phyloP scores from a whole-genome alignment of 2,329 filamentous ascomycete genomes.

The Clarireedia sp. region DNA sequence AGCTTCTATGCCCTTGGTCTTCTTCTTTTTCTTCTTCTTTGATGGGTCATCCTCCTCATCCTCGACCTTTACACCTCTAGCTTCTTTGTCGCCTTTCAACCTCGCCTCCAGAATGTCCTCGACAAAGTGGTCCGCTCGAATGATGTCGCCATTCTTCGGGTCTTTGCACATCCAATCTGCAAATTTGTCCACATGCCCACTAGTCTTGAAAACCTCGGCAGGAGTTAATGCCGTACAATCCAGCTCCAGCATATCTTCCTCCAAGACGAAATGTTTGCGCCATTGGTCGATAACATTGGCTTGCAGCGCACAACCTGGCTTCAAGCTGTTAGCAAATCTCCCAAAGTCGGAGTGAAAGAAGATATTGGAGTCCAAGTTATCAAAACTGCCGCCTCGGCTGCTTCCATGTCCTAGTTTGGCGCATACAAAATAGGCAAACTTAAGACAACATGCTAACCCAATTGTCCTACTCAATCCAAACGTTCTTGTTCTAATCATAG shows the following conservation, averaged over 20 bases:
- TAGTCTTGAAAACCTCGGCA: conserved; percentile 87
- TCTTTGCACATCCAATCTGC: conserved; percentile 98
- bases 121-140: conserved; percentile 92
- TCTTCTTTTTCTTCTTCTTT: conserved; percentile 93
- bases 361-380: background rate
- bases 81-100: conserved; percentile 85
- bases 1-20: conserved; percentile 66
- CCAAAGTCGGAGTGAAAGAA: no score
- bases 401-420: no score
- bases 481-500: no score
- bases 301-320: conserved; percentile 58
- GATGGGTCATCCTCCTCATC: conserved; percentile 63
- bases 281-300: conserved; percentile 64
- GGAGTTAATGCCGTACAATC: conserved; percentile 90
- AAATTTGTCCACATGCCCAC: conserved; percentile 95
- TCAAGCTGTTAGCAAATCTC: no score
- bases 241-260: conserved; percentile 68
- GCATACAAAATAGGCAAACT: no score
- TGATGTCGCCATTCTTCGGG: conserved; percentile 92
- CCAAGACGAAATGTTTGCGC: conserved; percentile 67
- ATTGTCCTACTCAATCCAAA: no score
- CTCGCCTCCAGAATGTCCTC: conserved; percentile 86
- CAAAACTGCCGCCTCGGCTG: background rate
- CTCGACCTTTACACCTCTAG: conserved; percentile 73
- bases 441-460: no score